Evolutionary conservation across 768 basidiomycete genomes (phyloP), one percentile per base, ranked within the genome.

Genomic region (Boletales sp.): DNA sequence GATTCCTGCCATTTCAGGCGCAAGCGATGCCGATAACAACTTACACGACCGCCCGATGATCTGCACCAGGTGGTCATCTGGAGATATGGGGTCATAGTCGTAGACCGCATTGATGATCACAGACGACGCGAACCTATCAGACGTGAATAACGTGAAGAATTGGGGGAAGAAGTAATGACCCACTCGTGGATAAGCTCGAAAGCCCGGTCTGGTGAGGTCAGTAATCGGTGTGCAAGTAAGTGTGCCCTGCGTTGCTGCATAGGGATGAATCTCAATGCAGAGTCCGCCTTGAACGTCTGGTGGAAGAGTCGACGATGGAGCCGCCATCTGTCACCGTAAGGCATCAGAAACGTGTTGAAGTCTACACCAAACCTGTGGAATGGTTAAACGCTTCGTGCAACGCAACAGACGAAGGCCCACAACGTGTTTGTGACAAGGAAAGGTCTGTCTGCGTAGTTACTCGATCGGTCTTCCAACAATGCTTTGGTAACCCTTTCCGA

Each of bases 381-480:
- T 9, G 21, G 32, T 34, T 15, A 30, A 41, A 13, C 17, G 9
- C 12, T 38, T 9, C 3, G 9, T 21, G 40, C 39, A 38, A 9
- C n/a, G 19, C n/a, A 9, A 37, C 19, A 19, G 13, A 17, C 3
- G 27, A 35, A 18, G 14, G 12, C 45, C 52, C 13, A 57, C 53
- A 54, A 6, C 2, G 50, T 40, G 35, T n/a, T 45, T 10, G 52
- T 47, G 40, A 43, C 18, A 15, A 57, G 41, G 18, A 34, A 40
- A 6, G 53, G 56, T 14, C 56, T 38, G 36, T 51, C 49, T 6
- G 74, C 74, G 55, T 75, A 76, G 6, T 69, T 71, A 6, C 60
- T 52, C 2, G 71, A 71, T 12, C 70, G 59, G 38, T 68, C 68
- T 36, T 73, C 69, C n/a, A 75, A 62, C 6, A 75, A 58, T 9